These are phyloP conservation scores for Wallemia ichthyophaga DNA, from an alignment of 1,284 basidiomycete species.

Conservation along the genomic window DNA sequence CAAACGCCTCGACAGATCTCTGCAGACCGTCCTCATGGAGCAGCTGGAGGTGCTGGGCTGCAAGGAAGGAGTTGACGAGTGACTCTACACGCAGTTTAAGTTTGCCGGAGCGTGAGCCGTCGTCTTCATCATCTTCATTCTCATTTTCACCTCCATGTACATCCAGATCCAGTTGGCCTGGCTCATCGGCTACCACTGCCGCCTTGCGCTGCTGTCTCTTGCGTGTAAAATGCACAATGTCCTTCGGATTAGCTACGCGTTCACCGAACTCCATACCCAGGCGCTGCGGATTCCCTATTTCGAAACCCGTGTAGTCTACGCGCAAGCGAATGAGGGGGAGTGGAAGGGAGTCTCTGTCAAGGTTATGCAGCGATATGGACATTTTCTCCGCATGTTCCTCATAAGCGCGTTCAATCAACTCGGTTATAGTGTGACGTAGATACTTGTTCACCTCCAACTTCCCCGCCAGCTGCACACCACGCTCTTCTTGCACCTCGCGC, in stretches of 20 bases:
- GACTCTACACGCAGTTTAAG: constrained; percentile 37
- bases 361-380: no score
- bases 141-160: no score
- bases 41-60: constrained; percentile 62
- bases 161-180: no score
- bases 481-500: constrained; percentile 38
- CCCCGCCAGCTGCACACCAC: constrained; percentile 40
- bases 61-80: constrained; percentile 59
- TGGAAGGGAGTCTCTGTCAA: constrained; percentile 24
- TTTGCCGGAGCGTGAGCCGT: constrained; percentile 33
- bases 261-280: constrained; percentile 89
- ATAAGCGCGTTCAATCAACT: constrained; percentile 45
- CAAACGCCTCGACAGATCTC: constrained; percentile 67
- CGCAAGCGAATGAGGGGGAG: constrained; percentile 40
- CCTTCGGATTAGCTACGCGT: constrained; percentile 71
- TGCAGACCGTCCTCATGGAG: constrained; percentile 60
- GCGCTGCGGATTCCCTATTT: constrained; percentile 74
- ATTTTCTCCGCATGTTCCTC: constrained; percentile 47
- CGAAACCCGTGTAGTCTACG: constrained; percentile 70
- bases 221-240: constrained; percentile 66
- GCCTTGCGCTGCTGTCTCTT: constrained; percentile 22
- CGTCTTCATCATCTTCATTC: constrained; percentile 31
- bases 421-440: constrained; percentile 46
- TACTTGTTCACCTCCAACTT: constrained; percentile 52
- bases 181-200: constrained; percentile 33